A percentile compares a stretch with the other conserved stretches of the same genome.
These are phyloP conservation scores for Podaxis rugospora DNA, from an alignment of 768 basidiomycete genomes.

Conservation along the genomic window DNA sequence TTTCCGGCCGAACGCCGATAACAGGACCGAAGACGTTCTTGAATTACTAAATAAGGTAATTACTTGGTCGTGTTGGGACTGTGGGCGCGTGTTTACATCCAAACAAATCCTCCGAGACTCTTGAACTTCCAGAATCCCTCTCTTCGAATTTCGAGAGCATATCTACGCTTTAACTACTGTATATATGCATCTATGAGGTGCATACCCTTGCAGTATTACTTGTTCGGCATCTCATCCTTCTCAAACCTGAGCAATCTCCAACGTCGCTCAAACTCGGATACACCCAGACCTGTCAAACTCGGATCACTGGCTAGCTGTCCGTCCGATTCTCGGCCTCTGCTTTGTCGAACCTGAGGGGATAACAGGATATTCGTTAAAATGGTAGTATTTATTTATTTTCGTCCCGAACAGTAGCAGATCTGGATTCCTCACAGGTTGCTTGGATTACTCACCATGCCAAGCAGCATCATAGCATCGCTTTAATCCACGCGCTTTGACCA, in stretches of 20 bases:
- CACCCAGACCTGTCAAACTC: neutral
- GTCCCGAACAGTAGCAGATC: too few species aligned
- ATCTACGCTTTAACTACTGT: neutral
- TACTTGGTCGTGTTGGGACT: neutral
- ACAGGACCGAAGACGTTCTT: neutral
- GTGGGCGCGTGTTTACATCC: neutral
- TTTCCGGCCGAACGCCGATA: neutral
- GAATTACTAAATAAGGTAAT: neutral
- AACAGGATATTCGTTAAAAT: too few species aligned
- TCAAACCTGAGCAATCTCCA: neutral
- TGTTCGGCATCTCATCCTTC: too few species aligned
- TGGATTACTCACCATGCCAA: too few species aligned
- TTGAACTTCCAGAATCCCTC: neutral
- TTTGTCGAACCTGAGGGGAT: neutral
- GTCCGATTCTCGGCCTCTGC: too few species aligned
- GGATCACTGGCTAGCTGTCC: neutral
- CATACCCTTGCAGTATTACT: neutral
- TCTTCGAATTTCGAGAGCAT: neutral
- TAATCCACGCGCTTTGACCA: too few species aligned
- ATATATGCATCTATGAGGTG: neutral
- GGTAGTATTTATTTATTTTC: too few species aligned
- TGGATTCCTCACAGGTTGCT: too few species aligned
- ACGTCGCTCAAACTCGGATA: neutral
- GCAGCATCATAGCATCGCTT: too few species aligned
- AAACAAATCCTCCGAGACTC: neutral